Evolutionary conservation across 345 rosid species (phyloP), one percentile per base, ranked within the genome.

Genomic region (Zanthoxylum bungeanum): DNA sequence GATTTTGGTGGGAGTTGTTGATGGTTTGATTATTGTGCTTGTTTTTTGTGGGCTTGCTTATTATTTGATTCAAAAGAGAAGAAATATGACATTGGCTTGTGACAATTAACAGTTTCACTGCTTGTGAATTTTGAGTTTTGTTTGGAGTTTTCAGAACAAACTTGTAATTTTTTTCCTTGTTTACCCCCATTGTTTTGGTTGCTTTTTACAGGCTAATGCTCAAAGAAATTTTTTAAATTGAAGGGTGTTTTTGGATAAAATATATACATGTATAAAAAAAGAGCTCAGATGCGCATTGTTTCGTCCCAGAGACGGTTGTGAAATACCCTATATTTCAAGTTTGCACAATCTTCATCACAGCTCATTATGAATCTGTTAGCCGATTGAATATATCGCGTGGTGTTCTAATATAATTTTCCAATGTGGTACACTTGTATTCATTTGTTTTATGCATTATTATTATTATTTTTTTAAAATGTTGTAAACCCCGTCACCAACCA

Each of bases 1-100:
- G 71, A 79, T 76, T 28, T 44, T 90, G 77, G 92, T 94, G 10
- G 97, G 86, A 42, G 89, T 87, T 25, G 84, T 81, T 59, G 98
- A 94, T 77, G 91, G 85, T 42, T 61, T 82, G 42, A 75, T 94
- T 1, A 75, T 94, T 28, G 25, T 90, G 64, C 51, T 82, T 61
- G 73, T 91, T 77, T 11, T 88, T 1, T 90, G 85, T 60, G 97
- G 97, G 3, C 60, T 90, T 66, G 82, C 66, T 3, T 88, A 81
- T 66, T 86, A 87, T 81, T 79, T 84, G 76, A 81, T 91, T 55
- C 50, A 77, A 47, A 86, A 79, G 75, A 81, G 92, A 52, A 66
- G 83, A 64, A 87, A 84, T 56, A 66, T 56, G 53, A 76, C 58
- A 10, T 7, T 55, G 60, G 74, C n/a, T n/a, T 27, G 75, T 36